Evolutionary conservation across 73 alveolate genomes (phyloP).

Genomic region (Symbiodinium natans): DNA sequence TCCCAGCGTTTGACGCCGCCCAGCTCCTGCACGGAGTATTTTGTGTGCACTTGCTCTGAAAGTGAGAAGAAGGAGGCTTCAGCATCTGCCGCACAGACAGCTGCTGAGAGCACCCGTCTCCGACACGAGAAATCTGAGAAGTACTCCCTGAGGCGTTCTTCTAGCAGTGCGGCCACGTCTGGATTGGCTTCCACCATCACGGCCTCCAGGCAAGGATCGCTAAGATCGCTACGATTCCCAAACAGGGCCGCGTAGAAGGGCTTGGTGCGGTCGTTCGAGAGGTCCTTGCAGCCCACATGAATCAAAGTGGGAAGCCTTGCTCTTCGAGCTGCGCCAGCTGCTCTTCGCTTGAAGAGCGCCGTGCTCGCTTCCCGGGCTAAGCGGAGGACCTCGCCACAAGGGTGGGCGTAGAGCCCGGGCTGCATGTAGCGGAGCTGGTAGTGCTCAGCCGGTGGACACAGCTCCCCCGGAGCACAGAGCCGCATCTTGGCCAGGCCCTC

Average conservation of each 20-base stretch:
- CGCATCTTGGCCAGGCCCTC: not conserved
- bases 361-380: not conserved
- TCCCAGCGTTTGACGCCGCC: not conserved
- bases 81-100: not conserved
- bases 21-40: not conserved
- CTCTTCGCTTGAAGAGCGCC: not conserved
- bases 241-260: not conserved
- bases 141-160: not conserved
- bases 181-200: not conserved
- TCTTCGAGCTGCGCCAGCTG: no score
- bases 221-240: not conserved
- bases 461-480: not conserved
- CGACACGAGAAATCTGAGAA: no score
- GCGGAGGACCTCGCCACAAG: not conserved
- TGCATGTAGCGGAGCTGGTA: not conserved
- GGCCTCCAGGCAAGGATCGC: not conserved
- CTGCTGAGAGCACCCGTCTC: not conserved
- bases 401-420: not conserved
- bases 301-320: not conserved
- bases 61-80: not conserved
- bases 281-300: not conserved
- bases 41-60: not conserved
- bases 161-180: not conserved
- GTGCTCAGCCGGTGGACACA: not conserved
- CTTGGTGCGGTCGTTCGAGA: not conserved